A percentile compares a stretch with the other conserved stretches of the same genome.
phyloP scores from a whole-genome alignment of 2,329 filamentous ascomycete species.

The Zymoseptoria brevis region DNA sequence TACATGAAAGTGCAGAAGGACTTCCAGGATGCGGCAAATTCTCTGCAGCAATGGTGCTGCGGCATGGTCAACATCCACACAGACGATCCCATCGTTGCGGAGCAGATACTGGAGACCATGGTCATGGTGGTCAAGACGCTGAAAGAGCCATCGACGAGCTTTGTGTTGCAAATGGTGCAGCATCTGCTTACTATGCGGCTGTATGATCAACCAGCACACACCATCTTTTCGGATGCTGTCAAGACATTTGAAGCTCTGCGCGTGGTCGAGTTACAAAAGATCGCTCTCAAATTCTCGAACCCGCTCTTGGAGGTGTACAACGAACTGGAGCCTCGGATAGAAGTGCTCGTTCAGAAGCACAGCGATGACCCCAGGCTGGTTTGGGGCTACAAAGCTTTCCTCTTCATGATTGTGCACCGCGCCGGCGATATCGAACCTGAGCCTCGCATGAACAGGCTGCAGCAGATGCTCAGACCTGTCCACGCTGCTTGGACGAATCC shows the following conservation, averaged over 20 bases:
- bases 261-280: slow-evolving; percentile 76
- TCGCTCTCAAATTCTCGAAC: slow-evolving; percentile 86
- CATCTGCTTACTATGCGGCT: slow-evolving; percentile 81
- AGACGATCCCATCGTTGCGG: slow-evolving; percentile 41
- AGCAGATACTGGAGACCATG: slow-evolving; percentile 24
- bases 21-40: slow-evolving; percentile 42
- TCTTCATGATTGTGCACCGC: slow-evolving; percentile 90
- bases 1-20: slow-evolving; percentile 50
- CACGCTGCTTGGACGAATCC: slow-evolving; percentile 70
- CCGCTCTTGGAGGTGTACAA: slow-evolving; percentile 80
- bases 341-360: slow-evolving; percentile 66
- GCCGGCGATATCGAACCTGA: slow-evolving; percentile 60
- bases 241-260: slow-evolving; percentile 80
- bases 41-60: slow-evolving; percentile 58
- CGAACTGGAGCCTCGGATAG: slow-evolving; percentile 73
- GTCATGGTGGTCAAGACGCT: slow-evolving; percentile 25
- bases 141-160: slow-evolving; percentile 32
- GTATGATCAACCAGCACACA: slow-evolving; percentile 61
- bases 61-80: slow-evolving; percentile 63
- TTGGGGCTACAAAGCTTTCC: slow-evolving; percentile 78
- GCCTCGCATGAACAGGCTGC: slow-evolving; percentile 63
- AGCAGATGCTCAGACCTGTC: slow-evolving; percentile 74
- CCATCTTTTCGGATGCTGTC: slow-evolving; percentile 75
- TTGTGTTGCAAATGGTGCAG: slow-evolving; percentile 84
- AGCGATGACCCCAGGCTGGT: slow-evolving; percentile 73